These are phyloP conservation scores for Chaetomiaceae sp. DNA, from an alignment of 2,329 filamentous ascomycete species.

Conservation along the genomic window DNA sequence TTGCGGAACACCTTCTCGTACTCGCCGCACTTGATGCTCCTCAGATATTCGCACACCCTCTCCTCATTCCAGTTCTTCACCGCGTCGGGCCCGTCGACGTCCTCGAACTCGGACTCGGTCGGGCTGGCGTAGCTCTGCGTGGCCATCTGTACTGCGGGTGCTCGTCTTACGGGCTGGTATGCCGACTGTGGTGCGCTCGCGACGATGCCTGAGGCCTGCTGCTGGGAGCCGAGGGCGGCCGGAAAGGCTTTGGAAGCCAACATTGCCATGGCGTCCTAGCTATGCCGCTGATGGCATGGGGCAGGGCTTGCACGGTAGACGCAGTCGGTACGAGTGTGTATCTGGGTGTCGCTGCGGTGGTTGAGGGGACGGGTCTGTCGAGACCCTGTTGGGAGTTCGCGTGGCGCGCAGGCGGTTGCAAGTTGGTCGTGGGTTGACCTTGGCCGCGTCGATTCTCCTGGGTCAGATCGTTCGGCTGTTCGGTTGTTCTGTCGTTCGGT, in stretches of 20 bases:
- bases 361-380: too few relatives aligned
- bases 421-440: too few relatives aligned
- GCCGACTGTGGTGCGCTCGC: constrained; percentile 45
- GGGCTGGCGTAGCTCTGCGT: constrained; percentile 68
- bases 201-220: constrained; percentile 40
- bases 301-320: not conserved
- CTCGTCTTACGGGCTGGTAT: constrained; percentile 49
- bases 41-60: constrained; percentile 83
- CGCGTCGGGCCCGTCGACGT: constrained; percentile 69
- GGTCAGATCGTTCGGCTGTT: too few relatives aligned
- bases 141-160: constrained; percentile 43
- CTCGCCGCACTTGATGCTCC: constrained; percentile 86
- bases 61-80: constrained; percentile 89
- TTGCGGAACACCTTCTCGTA: constrained; percentile 86
- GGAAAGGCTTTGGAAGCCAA: constrained; percentile 71
- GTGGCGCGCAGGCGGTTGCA: too few relatives aligned
- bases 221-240: constrained; percentile 43
- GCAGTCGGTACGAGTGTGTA: too few relatives aligned
- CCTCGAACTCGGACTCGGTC: constrained; percentile 89
- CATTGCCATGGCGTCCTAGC: constrained; percentile 59
- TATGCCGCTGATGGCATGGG: constrained; percentile 14
- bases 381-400: too few relatives aligned
- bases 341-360: too few relatives aligned
- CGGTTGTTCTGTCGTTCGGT: not conserved
- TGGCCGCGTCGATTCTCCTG: too few relatives aligned